Evolutionary conservation across 805 yeast genomes (phyloP).

Genomic region (Wickerhamiella allomyrinae): DNA sequence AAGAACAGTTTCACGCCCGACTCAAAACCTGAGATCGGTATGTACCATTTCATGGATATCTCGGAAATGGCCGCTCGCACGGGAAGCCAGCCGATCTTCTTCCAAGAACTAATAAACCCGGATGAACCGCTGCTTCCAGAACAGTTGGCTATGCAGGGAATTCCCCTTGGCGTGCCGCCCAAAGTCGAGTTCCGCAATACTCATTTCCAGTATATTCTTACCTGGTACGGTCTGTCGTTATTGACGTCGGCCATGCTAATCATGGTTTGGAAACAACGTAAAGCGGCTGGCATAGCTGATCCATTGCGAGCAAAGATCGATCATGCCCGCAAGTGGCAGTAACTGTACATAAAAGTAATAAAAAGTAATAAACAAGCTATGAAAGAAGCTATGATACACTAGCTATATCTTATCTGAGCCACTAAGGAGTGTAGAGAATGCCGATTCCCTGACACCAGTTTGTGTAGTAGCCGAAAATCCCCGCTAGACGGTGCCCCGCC

Average conservation of each 20-base stretch:
- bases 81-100: conserved; percentile 56
- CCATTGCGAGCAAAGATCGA: conserved; percentile 15
- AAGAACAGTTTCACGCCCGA: conserved; percentile 59
- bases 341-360: conserved; percentile 4
- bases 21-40: conserved; percentile 47
- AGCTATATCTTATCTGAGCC: neutral
- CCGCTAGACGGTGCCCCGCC: conserved; percentile 43
- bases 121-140: conserved; percentile 26
- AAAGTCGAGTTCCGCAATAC: conserved; percentile 71
- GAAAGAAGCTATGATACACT: neutral
- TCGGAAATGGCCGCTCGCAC: conserved; percentile 62
- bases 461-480: conserved; percentile 56
- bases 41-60: conserved; percentile 70
- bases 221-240: conserved; percentile 85
- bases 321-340: conserved; percentile 21
- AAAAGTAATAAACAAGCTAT: neutral
- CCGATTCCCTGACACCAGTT: conserved; percentile 68
- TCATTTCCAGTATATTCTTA: conserved; percentile 80
- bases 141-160: conserved; percentile 66
- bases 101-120: conserved; percentile 48
- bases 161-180: conserved; percentile 79
- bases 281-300: conserved; percentile 7
- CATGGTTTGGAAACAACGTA: conserved; percentile 34
- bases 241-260: conserved; percentile 56
- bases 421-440: conserved; percentile 34